Conservation (phyloP, 257 asterid genomes). For the Nicotiana benthamiana region DNA sequence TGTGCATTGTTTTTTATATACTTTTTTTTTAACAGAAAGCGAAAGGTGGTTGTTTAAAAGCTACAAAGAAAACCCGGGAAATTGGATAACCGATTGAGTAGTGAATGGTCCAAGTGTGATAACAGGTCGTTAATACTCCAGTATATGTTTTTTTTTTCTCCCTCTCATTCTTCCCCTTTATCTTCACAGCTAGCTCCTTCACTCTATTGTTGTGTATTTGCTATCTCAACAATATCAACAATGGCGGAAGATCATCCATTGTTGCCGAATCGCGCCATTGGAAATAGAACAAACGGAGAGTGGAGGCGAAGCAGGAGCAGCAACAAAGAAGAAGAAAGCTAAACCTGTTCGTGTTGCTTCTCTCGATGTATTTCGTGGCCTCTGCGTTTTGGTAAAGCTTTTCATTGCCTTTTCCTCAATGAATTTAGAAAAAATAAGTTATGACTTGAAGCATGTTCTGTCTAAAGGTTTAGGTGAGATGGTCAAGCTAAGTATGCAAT, state of each 20-base stretch:
- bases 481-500: too few species aligned
- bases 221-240: too few species aligned
- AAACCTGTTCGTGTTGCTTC: constrained; percentile 35
- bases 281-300: too few species aligned
- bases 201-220: too few species aligned
- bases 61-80: neutral
- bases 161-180: neutral
- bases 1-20: too few species aligned
- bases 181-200: neutral
- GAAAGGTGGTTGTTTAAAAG: neutral
- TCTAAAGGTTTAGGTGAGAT: neutral
- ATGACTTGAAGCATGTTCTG: neutral
- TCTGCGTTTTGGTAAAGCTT: constrained; percentile 37
- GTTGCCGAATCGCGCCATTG: neutral
- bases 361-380: constrained; percentile 55
- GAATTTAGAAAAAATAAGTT: too few species aligned
- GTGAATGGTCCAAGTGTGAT: neutral
- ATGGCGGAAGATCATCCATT: neutral
- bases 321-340: neutral
- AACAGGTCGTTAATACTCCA: neutral
- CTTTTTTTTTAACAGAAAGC: too few species aligned
- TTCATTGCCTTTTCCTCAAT: neutral
- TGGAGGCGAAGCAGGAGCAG: too few species aligned
- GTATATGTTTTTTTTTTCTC: neutral
- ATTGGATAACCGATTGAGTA: neutral